Conservation (phyloP, 306 rosid genomes). For the Quercus robur region DNA sequence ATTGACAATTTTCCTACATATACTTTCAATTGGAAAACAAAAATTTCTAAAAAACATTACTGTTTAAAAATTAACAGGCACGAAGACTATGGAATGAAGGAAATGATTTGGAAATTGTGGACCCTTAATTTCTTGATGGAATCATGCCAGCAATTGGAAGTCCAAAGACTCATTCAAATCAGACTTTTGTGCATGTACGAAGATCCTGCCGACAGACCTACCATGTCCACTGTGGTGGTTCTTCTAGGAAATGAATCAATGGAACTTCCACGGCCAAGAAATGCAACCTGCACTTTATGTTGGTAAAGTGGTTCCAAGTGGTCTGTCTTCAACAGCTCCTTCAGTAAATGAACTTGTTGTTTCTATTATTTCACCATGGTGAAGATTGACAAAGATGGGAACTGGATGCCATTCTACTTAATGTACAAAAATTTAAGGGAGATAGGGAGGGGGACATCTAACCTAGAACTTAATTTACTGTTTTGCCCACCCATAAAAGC, state of each 20-base stretch:
- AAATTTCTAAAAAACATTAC: background rate
- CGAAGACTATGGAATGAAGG: constrained; percentile 53
- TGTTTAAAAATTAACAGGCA: constrained; percentile 23
- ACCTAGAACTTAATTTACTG: too few relatives aligned
- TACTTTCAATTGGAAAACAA: background rate
- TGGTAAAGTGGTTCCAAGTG: constrained; percentile 7
- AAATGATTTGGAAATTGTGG: constrained; percentile 36
- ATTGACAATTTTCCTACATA: background rate
- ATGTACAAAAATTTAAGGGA: too few relatives aligned
- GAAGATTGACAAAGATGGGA: background rate
- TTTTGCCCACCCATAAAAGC: too few relatives aligned
- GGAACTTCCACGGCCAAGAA: constrained; percentile 33
- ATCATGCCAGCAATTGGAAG: constrained; percentile 15
- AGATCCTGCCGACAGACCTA: constrained; percentile 46
- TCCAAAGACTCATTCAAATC: constrained; percentile 36
- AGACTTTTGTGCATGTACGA: constrained; percentile 54
- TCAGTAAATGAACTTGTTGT: constrained; percentile 25
- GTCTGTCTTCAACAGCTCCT: constrained; percentile 21
- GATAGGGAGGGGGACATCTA: too few relatives aligned
- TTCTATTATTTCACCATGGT: constrained; percentile 25
- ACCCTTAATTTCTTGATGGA: constrained; percentile 29
- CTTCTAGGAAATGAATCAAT: constrained; percentile 36
- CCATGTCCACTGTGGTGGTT: constrained; percentile 44
- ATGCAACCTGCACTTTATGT: constrained; percentile 41
- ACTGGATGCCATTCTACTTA: too few relatives aligned